Conservation (phyloP, 179 eudicot genomes). For the Drosera spatulata region DNA sequence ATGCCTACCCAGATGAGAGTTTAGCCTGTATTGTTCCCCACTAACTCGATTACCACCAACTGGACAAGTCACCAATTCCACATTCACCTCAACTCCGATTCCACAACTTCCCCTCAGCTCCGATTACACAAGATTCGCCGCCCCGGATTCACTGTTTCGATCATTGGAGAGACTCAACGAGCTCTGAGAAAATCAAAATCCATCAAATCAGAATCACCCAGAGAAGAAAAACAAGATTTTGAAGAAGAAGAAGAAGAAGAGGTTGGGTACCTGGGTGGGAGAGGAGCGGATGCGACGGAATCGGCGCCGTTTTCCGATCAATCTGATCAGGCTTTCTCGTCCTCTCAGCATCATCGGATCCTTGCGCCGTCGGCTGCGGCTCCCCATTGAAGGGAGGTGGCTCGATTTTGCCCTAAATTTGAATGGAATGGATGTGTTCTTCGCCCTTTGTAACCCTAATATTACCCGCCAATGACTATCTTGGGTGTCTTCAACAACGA, state of each 20-base stretch:
- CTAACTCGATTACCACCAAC: slow-evolving; percentile 48
- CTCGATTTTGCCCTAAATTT: not conserved
- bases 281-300: slow-evolving; percentile 33
- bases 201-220: not conserved
- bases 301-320: slow-evolving; percentile 73
- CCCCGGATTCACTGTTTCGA: slow-evolving; percentile 6
- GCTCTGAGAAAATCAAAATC: slow-evolving; percentile 13
- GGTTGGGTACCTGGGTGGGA: slow-evolving; percentile 9
- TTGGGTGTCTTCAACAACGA: too few species aligned
- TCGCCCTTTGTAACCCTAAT: too few species aligned
- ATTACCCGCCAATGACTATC: too few species aligned
- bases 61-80: slow-evolving; percentile 45
- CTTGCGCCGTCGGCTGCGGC: not conserved
- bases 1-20: slow-evolving; percentile 64
- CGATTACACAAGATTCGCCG: not conserved
- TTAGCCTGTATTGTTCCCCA: slow-evolving; percentile 39
- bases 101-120: not conserved
- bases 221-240: not conserved
- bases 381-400: not conserved
- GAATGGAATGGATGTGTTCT: too few species aligned
- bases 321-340: slow-evolving; percentile 57
- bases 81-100: slow-evolving; percentile 7
- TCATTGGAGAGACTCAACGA: slow-evolving; percentile 10
- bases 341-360: slow-evolving; percentile 45
- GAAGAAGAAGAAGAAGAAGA: slow-evolving; percentile 4